A percentile compares a stretch with the other conserved stretches of the same genome.
Conservation (phyloP, 345 rosid genomes). For the Boechera divaricarpa region DNA sequence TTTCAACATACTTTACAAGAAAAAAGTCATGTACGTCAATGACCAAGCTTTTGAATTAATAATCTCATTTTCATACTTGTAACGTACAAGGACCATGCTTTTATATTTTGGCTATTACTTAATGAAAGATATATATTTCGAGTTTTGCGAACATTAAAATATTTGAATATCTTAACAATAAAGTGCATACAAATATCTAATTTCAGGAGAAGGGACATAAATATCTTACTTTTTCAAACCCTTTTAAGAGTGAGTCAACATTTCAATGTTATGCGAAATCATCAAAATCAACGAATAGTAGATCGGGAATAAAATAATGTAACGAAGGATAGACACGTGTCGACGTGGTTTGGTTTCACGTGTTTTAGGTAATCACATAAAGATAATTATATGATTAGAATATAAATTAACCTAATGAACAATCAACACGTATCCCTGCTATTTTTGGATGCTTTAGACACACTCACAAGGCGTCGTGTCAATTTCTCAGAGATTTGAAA, state of each 20-base stretch:
- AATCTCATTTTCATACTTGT: constrained; percentile 15
- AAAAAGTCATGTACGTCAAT: constrained; percentile 1
- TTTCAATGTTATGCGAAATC: constrained; percentile 27
- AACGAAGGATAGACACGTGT: constrained; percentile 35
- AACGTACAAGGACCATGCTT: constrained; percentile 22
- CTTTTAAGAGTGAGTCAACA: constrained; percentile 36
- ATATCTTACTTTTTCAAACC: constrained; percentile 40
- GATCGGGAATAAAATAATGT: constrained; percentile 35
- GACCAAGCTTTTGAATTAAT: constrained; percentile 11
- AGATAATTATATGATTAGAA: constrained; percentile 7
- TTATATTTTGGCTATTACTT: constrained; percentile 11
- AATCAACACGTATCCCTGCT: constrained; percentile 33
- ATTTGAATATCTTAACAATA: constrained; percentile 34
- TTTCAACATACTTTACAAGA: not conserved
- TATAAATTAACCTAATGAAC: constrained; percentile 20
- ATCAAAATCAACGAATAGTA: constrained; percentile 45
- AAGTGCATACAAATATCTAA: constrained; percentile 46
- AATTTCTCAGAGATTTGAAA: constrained; percentile 31
- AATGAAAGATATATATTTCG: constrained; percentile 18
- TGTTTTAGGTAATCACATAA: constrained; percentile 37
- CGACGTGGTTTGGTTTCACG: constrained; percentile 30
- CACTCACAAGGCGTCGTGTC: constrained; percentile 48
- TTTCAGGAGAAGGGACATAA: constrained; percentile 38
- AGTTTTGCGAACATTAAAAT: constrained; percentile 29
- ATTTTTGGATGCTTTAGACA: constrained; percentile 44